A percentile compares a stretch with the other conserved stretches of the same genome.
phyloP scores from a whole-genome alignment of 352 stramenopile genomes.

The Lagenidium giganteum region DNA sequence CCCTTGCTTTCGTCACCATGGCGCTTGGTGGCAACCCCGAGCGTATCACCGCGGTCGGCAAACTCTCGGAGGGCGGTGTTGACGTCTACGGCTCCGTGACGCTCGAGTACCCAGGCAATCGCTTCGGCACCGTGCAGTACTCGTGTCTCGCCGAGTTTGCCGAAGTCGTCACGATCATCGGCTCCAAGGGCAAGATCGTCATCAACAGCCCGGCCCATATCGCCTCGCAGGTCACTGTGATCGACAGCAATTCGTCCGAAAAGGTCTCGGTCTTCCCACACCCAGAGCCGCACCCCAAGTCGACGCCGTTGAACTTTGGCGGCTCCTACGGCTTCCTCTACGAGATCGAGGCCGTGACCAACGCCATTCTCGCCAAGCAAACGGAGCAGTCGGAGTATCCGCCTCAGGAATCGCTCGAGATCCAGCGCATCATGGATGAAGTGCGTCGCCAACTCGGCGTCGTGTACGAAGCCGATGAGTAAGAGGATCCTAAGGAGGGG shows the following conservation, averaged over 20 bases:
- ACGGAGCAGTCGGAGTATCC: constrained; percentile 51
- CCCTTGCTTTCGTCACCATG: constrained; percentile 62
- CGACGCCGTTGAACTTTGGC: constrained; percentile 47
- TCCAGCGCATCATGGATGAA: constrained; percentile 68
- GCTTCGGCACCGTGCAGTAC: constrained; percentile 56
- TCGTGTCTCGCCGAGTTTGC: constrained; percentile 43
- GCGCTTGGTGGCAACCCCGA: constrained; percentile 44
- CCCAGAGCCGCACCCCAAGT: constrained; percentile 21
- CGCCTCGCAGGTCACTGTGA: constrained; percentile 38
- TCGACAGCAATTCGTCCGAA: constrained; percentile 19
- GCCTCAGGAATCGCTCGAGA: constrained; percentile 51
- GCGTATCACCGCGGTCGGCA: constrained; percentile 39
- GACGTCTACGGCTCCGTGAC: constrained; percentile 49
- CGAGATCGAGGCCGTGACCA: constrained; percentile 61
- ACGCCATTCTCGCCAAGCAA: constrained; percentile 46
- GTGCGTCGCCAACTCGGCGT: constrained; percentile 58
- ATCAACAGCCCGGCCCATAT: constrained; percentile 57
- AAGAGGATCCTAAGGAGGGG: constrained; percentile 1
- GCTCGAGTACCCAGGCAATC: constrained; percentile 36
- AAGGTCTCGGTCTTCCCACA: constrained; percentile 39
- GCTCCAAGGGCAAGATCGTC: constrained; percentile 59
- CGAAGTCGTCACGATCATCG: constrained; percentile 75
- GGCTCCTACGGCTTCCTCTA: constrained; percentile 75
- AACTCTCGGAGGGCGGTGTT: constrained; percentile 41
- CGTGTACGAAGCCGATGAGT: constrained; percentile 35